Evolutionary conservation across 148 eudicot species (phyloP).

Genomic region (Amaranthus hypochondriacus): DNA sequence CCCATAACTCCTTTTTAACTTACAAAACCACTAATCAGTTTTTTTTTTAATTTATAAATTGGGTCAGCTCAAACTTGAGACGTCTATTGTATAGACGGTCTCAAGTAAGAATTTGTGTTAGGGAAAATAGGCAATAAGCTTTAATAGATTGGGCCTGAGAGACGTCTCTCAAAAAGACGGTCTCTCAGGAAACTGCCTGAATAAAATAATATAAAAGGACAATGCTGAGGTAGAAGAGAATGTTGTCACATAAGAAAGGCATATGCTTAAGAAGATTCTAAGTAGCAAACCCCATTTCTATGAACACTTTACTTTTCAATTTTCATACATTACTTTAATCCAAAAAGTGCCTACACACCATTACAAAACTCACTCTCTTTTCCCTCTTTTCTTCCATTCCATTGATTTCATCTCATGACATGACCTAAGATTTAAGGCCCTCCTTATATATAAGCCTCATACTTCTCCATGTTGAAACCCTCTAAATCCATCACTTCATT

Average conservation of each 20-base stretch:
- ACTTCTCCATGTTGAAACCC: constrained; percentile 21
- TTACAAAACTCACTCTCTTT: not conserved
- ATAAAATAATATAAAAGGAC: no score
- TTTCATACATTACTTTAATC: constrained; percentile 23
- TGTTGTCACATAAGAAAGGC: constrained; percentile 25
- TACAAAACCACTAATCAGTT: no score
- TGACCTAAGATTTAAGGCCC: constrained; percentile 16
- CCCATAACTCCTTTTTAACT: no score
- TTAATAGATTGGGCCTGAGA: no score
- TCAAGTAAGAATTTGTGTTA: no score
- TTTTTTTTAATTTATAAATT: no score
- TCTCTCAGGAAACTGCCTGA: no score
- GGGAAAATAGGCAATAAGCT: no score
- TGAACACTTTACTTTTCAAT: constrained; percentile 6
- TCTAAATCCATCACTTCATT: constrained; percentile 10
- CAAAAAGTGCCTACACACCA: constrained; percentile 32
- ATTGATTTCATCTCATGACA: constrained; percentile 6
- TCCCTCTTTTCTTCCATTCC: not conserved
- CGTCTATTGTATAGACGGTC: no score
- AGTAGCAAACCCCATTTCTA: constrained; percentile 33
- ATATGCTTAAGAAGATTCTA: constrained; percentile 37
- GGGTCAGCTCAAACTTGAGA: no score
- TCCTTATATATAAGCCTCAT: constrained; percentile 19
- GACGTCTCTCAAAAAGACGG: no score
- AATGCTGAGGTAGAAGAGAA: not conserved